Evolutionary conservation across 179 eudicot species (phyloP).

Genomic region (Silene vulgaris): DNA sequence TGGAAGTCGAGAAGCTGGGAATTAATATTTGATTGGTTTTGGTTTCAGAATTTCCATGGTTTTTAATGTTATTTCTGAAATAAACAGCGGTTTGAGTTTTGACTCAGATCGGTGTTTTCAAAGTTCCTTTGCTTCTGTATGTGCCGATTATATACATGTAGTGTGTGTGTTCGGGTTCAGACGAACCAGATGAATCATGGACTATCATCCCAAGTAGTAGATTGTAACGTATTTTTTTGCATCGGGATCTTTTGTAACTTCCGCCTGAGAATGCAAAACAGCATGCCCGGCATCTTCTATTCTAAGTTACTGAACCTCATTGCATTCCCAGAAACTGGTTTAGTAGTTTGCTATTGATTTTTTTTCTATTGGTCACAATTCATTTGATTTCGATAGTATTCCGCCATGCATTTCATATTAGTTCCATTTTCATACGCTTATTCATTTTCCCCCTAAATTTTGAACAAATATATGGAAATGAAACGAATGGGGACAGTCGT

Average conservation of each 20-base stretch:
- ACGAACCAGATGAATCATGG: slow-evolving; percentile 26
- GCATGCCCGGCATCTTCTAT: slow-evolving; percentile 46
- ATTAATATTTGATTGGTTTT: slow-evolving; percentile 45
- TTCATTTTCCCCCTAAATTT: too few species aligned
- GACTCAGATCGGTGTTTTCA: slow-evolving; percentile 30
- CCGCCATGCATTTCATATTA: too few species aligned
- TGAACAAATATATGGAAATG: too few species aligned
- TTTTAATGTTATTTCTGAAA: slow-evolving; percentile 27
- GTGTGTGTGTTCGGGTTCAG: slow-evolving; percentile 22
- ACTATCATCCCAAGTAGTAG: slow-evolving; percentile 20
- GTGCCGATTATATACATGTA: slow-evolving; percentile 22
- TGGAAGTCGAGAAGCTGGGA: slow-evolving; percentile 90
- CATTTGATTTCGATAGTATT: too few species aligned
- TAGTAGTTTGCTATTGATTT: neutral
- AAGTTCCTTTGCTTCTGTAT: slow-evolving; percentile 21
- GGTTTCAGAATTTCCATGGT: slow-evolving; percentile 16
- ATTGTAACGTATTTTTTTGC: slow-evolving; percentile 26
- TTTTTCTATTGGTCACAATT: neutral
- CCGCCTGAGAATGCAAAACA: neutral
- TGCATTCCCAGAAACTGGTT: neutral
- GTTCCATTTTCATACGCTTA: too few species aligned
- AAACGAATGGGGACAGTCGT: too few species aligned
- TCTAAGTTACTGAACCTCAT: slow-evolving; percentile 33
- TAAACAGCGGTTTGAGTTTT: slow-evolving; percentile 27
- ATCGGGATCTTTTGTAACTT: neutral